Percentiles rank a stretch among this genome's conserved stretches.
Conservation (phyloP, 352 stramenopile species). For the Phytophthora tubulina region DNA sequence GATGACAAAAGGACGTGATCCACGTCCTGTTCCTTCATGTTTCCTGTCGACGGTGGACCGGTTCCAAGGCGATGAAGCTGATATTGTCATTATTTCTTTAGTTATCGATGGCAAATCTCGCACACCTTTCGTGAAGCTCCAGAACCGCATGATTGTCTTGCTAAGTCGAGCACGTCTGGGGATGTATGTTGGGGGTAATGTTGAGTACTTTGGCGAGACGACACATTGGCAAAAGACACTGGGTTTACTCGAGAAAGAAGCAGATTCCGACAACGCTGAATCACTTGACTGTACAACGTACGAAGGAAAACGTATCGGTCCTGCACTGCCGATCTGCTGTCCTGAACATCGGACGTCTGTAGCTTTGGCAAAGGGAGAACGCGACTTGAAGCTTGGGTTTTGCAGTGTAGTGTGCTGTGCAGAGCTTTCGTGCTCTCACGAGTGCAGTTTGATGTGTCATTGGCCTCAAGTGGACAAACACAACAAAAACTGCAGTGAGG, state of each 20-base stretch:
- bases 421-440: conserved; percentile 70
- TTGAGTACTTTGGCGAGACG: conserved; percentile 81
- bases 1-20: conserved; percentile 35
- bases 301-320: conserved; percentile 56
- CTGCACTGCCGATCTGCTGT: conserved; percentile 80
- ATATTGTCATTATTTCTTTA: conserved; percentile 89
- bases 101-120: conserved; percentile 91
- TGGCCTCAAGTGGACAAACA: conserved; percentile 67
- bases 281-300: conserved; percentile 49
- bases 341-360: conserved; percentile 66
- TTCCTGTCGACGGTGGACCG: conserved; percentile 88
- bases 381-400: conserved; percentile 77
- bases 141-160: conserved; percentile 92
- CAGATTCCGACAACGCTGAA: conserved; percentile 50
- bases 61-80: conserved; percentile 92
- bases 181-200: conserved; percentile 89
- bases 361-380: conserved; percentile 40
- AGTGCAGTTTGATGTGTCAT: conserved; percentile 76
- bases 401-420: conserved; percentile 75
- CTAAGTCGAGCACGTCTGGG: conserved; percentile 86
- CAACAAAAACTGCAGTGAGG: conserved; percentile 63
- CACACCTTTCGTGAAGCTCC: conserved; percentile 89
- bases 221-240: conserved; percentile 85
- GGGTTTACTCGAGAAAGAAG: conserved; percentile 52
- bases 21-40: conserved; percentile 50